Base-by-base conservation (phyloP, 176 grass and related monocot species). In the Paspalum notatum region DNA sequence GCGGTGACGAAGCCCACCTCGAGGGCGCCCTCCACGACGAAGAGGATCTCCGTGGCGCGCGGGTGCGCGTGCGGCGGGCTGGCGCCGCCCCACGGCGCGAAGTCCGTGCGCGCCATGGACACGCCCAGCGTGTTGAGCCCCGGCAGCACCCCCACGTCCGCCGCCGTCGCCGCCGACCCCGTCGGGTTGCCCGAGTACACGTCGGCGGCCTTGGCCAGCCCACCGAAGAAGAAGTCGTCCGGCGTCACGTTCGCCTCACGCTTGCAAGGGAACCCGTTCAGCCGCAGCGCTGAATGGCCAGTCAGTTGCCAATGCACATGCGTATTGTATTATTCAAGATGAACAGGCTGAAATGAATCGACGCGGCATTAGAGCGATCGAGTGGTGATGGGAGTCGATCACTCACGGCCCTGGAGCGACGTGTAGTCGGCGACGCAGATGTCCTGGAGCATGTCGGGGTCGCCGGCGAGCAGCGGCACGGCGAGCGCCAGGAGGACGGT, bases 261-360 rank as follows among this genome's bases (percentile, higher is more conserved):
- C 89, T 97, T 93, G 93, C 93, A 97, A 2, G 62, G 63, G 59
- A 93, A 97, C 16, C 90, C 90, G 55, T 93, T 91, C 80, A 97
- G 1, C 80, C 76, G 75, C 24, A 89, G 62, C 6, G 85, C 90
- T 88, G 68, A 60, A 72, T 10, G 11, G 62, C 4, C 2, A 66
- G 27, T 62, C 37, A 0, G 25, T 57, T 12, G 11, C 8, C 56
- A 59, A 27, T 66, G 62, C 62, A 61, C 65, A 53, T 37, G 46
- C 6, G 11, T 3, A 8, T 12, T 8, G 11, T 3, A 8, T 12
- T 8, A n/a, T 37, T 4, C 26, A 78, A 11, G 12, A n/a, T 21
- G 15, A 20, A 22, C 26, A 62, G 2, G 43, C 4, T 5, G 25
- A 40, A 59, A 47, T 75, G 47, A 43, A 25, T 8, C 26, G 2